Evolutionary conservation across 805 yeast genomes (phyloP), one percentile per base, ranked within the genome.

Genomic region (Danielia reshetovae): DNA sequence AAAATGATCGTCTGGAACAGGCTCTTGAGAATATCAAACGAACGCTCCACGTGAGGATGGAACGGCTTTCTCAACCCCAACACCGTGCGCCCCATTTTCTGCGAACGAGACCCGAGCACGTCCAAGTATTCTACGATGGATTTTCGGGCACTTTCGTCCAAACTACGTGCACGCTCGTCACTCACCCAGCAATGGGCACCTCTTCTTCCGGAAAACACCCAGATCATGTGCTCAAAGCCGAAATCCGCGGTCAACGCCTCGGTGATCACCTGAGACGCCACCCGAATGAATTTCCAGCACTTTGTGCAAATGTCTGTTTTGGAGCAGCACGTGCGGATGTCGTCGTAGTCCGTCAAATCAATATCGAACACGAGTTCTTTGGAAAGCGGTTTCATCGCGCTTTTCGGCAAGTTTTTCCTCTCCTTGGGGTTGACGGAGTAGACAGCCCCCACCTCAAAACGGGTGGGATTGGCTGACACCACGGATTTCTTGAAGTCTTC

Each of bases 101-200:
- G 36, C 21, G 52, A 48, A 47, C 69, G 78, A 36, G 57, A 63
- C 44, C 69, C 70, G 53, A 85, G 65, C 1, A 89, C 81, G 48
- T 86, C 90, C 55, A 93, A 58, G 55, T 93, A 93, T 46, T 85
- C 89, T 21, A 89, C 81, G 9, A 93, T 74, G 3, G 95, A 78
- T 49, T 82, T 71, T 51, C 98, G 75, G 40, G 77, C 75, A 4
- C 66, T 51, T 56, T 93, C 97, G 43, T 77, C 83, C 42, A 93
- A 59, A 2, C 57, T 50, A 37, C 97, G 66, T 1, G 97, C 96
- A 30, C 89, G 66, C 36, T 73, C 61, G 55, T 93, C 98, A 59
- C 95, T 85, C 16, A 93, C 73, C 98, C 98, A 93, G 52, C 97
- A 94, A 70, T 93, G 98, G 11, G 94, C 95, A 59, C 98, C 98